Evolutionary conservation across 805 yeast species (phyloP).

Genomic region (Wickerhamiella bombiphila): DNA sequence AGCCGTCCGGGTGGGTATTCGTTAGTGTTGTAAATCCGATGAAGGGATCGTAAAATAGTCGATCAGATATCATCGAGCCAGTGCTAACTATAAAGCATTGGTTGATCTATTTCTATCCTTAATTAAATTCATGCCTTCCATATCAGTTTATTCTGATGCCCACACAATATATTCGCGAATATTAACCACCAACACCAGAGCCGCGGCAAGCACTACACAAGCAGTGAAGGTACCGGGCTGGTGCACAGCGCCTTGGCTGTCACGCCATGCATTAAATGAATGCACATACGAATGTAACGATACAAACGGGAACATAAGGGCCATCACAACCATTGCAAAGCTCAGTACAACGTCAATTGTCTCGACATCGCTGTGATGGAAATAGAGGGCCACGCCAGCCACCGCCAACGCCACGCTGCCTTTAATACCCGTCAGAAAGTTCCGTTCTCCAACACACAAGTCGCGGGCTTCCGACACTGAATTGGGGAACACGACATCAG

Average conservation of each 20-base stretch:
- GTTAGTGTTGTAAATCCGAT: no score
- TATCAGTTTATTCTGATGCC: no score
- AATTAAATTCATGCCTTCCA: no score
- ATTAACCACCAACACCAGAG: slow-evolving; percentile 14
- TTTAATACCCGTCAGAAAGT: slow-evolving; percentile 17
- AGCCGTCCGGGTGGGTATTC: no score
- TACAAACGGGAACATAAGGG: slow-evolving; percentile 13
- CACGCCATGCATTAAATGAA: slow-evolving; percentile 11
- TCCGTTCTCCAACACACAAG: slow-evolving; percentile 21
- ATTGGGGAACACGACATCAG: slow-evolving; percentile 18
- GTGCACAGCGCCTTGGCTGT: slow-evolving; percentile 14
- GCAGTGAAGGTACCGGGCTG: slow-evolving; percentile 7
- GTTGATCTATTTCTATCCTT: no score
- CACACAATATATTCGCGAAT: slow-evolving; percentile 4
- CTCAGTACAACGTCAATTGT: slow-evolving; percentile 8
- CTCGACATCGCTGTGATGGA: slow-evolving; percentile 4
- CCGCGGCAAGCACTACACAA: slow-evolving; percentile 10
- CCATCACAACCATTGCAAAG: slow-evolving; percentile 12
- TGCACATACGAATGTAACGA: slow-evolving; percentile 18
- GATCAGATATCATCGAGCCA: no score
- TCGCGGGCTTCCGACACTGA: slow-evolving; percentile 23
- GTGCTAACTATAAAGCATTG: no score
- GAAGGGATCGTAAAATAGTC: no score
- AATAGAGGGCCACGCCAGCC: slow-evolving; percentile 17
- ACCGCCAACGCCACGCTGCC: slow-evolving; percentile 17